A percentile compares a stretch with the other conserved stretches of the same genome.
phyloP scores from a whole-genome alignment of 2,329 filamentous ascomycete genomes.

The Trematosphaeria pertusa region DNA sequence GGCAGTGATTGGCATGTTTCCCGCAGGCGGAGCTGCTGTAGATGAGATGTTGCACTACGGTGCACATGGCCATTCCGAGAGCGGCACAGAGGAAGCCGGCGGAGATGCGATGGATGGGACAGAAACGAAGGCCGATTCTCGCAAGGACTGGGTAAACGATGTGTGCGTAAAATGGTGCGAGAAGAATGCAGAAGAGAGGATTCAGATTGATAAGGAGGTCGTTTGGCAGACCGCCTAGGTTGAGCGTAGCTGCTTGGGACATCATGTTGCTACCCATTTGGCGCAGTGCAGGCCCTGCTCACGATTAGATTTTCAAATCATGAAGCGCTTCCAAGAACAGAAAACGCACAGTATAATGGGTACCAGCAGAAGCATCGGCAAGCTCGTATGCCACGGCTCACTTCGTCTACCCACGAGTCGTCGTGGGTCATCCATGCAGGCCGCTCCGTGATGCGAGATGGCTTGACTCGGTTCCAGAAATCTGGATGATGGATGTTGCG shows the following conservation, averaged over 20 bases:
- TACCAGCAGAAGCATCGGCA: constrained; percentile 57
- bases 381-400: constrained; percentile 19
- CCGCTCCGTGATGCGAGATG: constrained; percentile 62
- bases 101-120: constrained; percentile 55
- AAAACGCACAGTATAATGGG: constrained; percentile 27
- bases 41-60: constrained; percentile 60
- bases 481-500: constrained; percentile 59
- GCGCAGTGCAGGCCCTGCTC: not conserved
- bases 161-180: constrained; percentile 55
- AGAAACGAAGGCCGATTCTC: constrained; percentile 51
- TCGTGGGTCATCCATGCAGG: constrained; percentile 79
- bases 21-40: constrained; percentile 68
- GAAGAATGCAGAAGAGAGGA: constrained; percentile 54
- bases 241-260: not conserved
- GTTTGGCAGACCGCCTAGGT: not conserved
- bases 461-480: constrained; percentile 70
- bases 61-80: constrained; percentile 52
- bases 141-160: constrained; percentile 53
- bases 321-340: no score
- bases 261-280: not conserved
- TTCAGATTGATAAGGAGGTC: not conserved
- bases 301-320: no score
- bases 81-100: constrained; percentile 53
- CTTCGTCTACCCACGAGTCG: constrained; percentile 73
- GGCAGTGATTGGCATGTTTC: constrained; percentile 58